Evolutionary conservation across 495 filamentous ascomycete species (phyloP), one percentile per base, ranked within the genome.

Genomic region (Parachaetomium inaequale): DNA sequence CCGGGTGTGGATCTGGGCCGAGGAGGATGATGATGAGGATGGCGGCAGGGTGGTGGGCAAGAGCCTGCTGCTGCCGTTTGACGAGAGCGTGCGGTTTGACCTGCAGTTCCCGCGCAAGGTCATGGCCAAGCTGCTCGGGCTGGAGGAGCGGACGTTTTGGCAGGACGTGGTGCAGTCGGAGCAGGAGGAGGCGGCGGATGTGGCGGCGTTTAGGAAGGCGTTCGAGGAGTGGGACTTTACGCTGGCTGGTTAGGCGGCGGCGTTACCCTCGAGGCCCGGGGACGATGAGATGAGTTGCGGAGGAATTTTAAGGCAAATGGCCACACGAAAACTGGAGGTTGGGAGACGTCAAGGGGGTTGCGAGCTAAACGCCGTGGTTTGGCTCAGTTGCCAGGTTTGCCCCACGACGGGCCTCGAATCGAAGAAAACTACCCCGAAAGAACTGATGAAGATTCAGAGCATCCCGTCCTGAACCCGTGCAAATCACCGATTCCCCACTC

Each of bases 221-320:
- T 98, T 96, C 66, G 87, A 90, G 74, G 78, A 82, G 49, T 96
- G 87, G 82, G 91, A 98, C 77, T 96, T 96, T 72, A 85, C 80
- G 19, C 38, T 70, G 34, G 40, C 42, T n/a, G 14, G 11, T 36
- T 55, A 49, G 23, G 40, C 28, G 17, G 50, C 2, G 38, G 12
- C 6, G 25, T 38, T 8, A 38, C 7, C 0, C 8, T 49, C 3
- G 11, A 10, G 7, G 52, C 3, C 6, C 19, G 7, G 2, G 5
- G 32, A 23, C 17, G 42, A 34, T 46, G 21, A 14, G 11, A 5
- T 14, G 42, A 10, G 15, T 3, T 51, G 21, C n/a, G n/a, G n/a
- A 25, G 31, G 7, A n/a, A n/a, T n/a, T 23, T 21, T 11, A 42
- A 10, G 5, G 7, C 10, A 1, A 34, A 21, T 38, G 31, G 32